phyloP scores from a whole-genome alignment of 2,329 filamentous ascomycete genomes.

The Shiraia sp. region DNA sequence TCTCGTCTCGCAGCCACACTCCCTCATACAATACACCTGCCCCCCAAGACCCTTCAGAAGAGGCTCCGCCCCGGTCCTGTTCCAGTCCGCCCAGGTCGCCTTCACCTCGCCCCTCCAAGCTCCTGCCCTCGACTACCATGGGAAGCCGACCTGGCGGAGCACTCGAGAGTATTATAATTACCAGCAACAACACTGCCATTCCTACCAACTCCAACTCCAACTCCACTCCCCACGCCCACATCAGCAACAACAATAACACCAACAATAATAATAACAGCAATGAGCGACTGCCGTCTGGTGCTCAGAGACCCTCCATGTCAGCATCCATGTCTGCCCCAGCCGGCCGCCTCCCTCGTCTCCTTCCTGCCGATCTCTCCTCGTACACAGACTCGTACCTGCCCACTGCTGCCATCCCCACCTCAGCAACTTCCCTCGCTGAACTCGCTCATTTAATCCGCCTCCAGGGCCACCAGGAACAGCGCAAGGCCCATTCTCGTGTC shows the following conservation, averaged over 20 bases:
- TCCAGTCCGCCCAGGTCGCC: constrained; percentile 59
- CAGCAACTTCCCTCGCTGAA: constrained; percentile 73
- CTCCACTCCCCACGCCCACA: too few species aligned
- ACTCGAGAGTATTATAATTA: constrained; percentile 21
- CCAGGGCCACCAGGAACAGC: constrained; percentile 80
- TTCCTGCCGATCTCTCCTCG: constrained; percentile 67
- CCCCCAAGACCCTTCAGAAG: constrained; percentile 55
- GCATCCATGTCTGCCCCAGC: constrained; percentile 52
- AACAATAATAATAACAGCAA: too few species aligned
- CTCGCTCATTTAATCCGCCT: constrained; percentile 77
- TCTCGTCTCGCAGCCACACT: constrained; percentile 59
- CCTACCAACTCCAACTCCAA: too few species aligned
- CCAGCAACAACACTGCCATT: too few species aligned
- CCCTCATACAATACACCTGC: constrained; percentile 54
- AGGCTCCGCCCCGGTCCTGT: constrained; percentile 58
- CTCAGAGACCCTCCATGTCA: constrained; percentile 40
- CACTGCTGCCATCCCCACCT: constrained; percentile 58
- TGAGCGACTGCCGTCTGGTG: constrained; percentile 18
- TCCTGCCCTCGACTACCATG: constrained; percentile 33
- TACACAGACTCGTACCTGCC: constrained; percentile 66
- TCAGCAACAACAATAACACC: too few species aligned
- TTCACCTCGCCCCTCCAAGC: constrained; percentile 33
- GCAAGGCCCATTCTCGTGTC: constrained; percentile 72
- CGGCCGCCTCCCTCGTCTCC: constrained; percentile 55
- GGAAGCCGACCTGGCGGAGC: constrained; percentile 42